A percentile compares a stretch with the other conserved stretches of the same genome.
Conservation (phyloP, 257 asterid genomes). For the Echites panduratus region DNA sequence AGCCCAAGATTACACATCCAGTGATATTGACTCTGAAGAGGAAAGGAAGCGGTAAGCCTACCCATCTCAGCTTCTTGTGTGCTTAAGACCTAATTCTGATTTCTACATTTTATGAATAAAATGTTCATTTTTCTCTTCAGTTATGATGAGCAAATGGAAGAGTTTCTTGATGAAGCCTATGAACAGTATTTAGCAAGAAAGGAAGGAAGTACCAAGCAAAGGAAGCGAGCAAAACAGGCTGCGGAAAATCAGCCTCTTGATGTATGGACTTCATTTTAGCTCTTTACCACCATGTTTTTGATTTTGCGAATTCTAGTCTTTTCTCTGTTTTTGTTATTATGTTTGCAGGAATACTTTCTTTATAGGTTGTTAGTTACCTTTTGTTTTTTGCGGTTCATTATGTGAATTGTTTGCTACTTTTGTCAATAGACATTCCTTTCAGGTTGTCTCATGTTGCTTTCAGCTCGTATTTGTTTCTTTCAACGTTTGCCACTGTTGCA, state of each 20-base stretch:
- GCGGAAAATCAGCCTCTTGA: constrained; percentile 47
- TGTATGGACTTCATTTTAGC: constrained; percentile 33
- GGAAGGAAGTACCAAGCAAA: constrained; percentile 80
- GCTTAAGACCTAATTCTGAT: constrained; percentile 8
- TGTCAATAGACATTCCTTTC: background rate
- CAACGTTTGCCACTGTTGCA: background rate
- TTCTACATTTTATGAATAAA: constrained; percentile 7
- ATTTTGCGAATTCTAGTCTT: background rate
- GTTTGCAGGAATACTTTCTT: background rate
- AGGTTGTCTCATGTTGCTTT: background rate
- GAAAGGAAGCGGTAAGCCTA: constrained; percentile 57
- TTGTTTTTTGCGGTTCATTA: background rate
- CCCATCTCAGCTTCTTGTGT: constrained; percentile 5
- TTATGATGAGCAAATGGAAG: constrained; percentile 64
- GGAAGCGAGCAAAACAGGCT: constrained; percentile 67
- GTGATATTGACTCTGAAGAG: constrained; percentile 89
- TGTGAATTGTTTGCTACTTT: background rate
- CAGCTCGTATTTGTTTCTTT: background rate
- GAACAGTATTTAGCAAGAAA: constrained; percentile 57
- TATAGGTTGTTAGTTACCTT: background rate
- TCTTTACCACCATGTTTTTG: background rate
- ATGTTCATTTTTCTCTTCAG: constrained; percentile 34
- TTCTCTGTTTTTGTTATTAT: background rate
- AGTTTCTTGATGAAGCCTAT: constrained; percentile 74
- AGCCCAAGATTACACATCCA: constrained; percentile 35